Base-by-base conservation (phyloP, 2,329 filamentous ascomycete genomes). In the Gyromitra esculenta region DNA sequence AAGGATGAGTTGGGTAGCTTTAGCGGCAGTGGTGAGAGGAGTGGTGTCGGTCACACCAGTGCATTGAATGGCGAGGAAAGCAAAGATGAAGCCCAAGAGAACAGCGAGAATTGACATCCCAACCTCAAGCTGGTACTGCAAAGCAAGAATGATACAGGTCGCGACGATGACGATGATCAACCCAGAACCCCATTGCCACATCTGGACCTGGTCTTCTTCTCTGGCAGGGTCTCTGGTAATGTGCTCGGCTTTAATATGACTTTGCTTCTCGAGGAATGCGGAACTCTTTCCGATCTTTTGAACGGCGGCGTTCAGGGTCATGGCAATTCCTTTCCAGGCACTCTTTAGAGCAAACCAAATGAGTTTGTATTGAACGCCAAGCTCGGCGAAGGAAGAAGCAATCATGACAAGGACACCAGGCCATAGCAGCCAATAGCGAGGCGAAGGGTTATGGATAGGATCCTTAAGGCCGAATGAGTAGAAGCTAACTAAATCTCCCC, bases 1-100 rank as follows among this genome's bases (percentile, higher is more conserved):
- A 60, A 90, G 89, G 70, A 92, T 86, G 73, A 91, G 87, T 84
- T 91, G 90, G 1, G 89, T 90, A 3, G 90, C 90, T 83, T 91
- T 92, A 79, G 89, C 87, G 0, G 89, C 89, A 2, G 90, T 89
- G 1, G 90, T 91, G 1, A 91, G 84, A 0, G 90, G 90, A 0
- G 89, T 89, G 79, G 87, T 87, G 79, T 90, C 88, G 15, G 86
- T 88, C n/a, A 87, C 86, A 74, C 86, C 88, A 39, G 87, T 86
- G 81, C 88, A 88, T 81, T 90, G 88, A 77, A 89, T 88, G 60
- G 87, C 88, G 31, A 90, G 83, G 84, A 89, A 88, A 57, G 87
- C 87, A 83, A 90, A 90, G 80, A 90, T 84, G 84, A 90, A 88
- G 71, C 87, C 87, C 50, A 90, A 84, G 77, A 89, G 81, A 77